Evolutionary conservation across 2,329 filamentous ascomycete genomes (phyloP).

Genomic region (Fusarium buharicum): DNA sequence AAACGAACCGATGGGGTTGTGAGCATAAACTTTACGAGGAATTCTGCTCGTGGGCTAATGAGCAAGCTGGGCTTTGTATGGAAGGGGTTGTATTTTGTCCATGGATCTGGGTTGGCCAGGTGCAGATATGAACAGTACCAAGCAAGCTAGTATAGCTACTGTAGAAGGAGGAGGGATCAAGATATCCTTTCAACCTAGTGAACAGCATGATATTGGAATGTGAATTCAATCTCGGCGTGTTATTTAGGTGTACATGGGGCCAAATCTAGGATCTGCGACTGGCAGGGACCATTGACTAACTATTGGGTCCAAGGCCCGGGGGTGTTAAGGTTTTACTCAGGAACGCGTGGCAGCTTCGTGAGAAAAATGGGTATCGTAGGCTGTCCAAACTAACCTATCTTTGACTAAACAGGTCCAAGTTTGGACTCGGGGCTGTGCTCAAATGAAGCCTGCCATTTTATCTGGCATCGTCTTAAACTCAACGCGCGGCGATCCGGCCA

Average conservation of each 20-base stretch:
- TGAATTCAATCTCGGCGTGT: slow-evolving; percentile 4
- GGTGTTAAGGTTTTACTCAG: slow-evolving; percentile 21
- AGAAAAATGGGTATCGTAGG: slow-evolving; percentile 31
- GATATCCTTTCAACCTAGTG: slow-evolving; percentile 35
- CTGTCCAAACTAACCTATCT: slow-evolving; percentile 22
- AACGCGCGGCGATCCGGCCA: background rate
- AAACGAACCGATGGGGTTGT: slow-evolving; percentile 9
- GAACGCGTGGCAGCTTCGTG: slow-evolving; percentile 30
- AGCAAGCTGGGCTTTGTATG: slow-evolving; percentile 21
- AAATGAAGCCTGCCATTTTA: background rate
- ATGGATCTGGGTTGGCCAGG: slow-evolving; percentile 23
- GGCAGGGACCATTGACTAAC: slow-evolving; percentile 4
- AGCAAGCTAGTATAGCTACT: slow-evolving; percentile 35
- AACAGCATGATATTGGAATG: slow-evolving; percentile 47
- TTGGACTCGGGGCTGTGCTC: background rate
- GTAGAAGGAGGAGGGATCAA: slow-evolving; percentile 19
- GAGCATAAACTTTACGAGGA: slow-evolving; percentile 25
- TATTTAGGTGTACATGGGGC: slow-evolving; percentile 1
- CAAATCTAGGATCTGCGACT: slow-evolving; percentile 21
- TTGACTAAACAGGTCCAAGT: slow-evolving; percentile 3
- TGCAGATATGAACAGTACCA: slow-evolving; percentile 35
- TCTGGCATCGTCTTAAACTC: background rate
- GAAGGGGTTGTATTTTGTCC: slow-evolving; percentile 19
- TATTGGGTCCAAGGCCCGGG: slow-evolving; percentile 1
- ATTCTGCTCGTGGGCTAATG: slow-evolving; percentile 15